A percentile compares a stretch with the other conserved stretches of the same genome.
Conservation (phyloP, 176 grass and related monocot species). For the Avena eriantha region DNA sequence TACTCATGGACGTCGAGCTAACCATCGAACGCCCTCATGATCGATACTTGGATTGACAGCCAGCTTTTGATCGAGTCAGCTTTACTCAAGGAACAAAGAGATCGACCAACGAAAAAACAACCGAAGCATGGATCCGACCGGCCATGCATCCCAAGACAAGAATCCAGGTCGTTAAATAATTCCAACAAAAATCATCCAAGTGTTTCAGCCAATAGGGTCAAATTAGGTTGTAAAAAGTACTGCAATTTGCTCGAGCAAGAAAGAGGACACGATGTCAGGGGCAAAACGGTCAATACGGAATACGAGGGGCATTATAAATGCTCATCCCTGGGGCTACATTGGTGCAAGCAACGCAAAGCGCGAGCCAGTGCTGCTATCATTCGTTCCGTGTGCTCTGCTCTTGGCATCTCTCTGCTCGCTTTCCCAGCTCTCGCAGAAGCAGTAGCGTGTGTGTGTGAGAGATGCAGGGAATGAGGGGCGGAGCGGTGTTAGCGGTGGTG, state of each 20-base stretch:
- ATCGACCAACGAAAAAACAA: slow-evolving; percentile 1
- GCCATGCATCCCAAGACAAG: neutral
- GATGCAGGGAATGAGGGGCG: neutral
- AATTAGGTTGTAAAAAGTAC: neutral
- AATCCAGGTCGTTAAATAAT: neutral
- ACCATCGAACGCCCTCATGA: slow-evolving; percentile 56
- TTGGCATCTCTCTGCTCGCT: slow-evolving; percentile 35
- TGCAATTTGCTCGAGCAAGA: neutral
- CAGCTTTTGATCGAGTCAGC: slow-evolving; percentile 65
- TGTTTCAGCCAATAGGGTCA: neutral
- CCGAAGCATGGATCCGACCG: neutral
- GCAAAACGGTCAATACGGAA: slow-evolving; percentile 27
- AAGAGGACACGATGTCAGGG: neutral
- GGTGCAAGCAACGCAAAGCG: slow-evolving; percentile 42
- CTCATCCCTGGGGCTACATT: neutral
- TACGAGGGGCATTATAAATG: slow-evolving; percentile 40
- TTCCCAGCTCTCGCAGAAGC: slow-evolving; percentile 17
- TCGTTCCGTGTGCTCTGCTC: slow-evolving; percentile 52
- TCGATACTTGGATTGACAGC: slow-evolving; percentile 67
- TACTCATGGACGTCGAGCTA: slow-evolving; percentile 6
- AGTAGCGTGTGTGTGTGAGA: slow-evolving; percentile 29
- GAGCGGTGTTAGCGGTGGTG: slow-evolving; percentile 31
- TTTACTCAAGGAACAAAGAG: slow-evolving; percentile 63
- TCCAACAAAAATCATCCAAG: neutral
- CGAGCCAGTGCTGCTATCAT: slow-evolving; percentile 7